Percentiles rank a stretch among this genome's conserved stretches.
Conservation (phyloP, 768 basidiomycete genomes). For the Suillus decipiens region DNA sequence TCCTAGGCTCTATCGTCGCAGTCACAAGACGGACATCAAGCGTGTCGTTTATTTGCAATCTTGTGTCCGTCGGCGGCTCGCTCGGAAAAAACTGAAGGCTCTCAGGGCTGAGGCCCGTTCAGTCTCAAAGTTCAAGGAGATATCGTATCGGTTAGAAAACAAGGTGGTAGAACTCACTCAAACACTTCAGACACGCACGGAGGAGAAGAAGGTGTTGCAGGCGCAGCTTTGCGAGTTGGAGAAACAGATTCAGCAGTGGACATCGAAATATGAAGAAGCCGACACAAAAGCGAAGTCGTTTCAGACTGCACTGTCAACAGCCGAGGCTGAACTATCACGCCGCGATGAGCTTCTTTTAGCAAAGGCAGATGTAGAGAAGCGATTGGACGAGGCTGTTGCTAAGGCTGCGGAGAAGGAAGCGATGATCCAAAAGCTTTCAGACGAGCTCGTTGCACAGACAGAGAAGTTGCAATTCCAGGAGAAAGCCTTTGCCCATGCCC, state of each 20-base stretch:
- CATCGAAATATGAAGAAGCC: constrained; percentile 84
- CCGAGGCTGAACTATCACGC: constrained; percentile 69
- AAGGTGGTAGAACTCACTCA: constrained; percentile 99
- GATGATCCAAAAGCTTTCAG: constrained; percentile 76
- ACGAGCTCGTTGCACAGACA: constrained; percentile 73
- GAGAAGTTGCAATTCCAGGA: constrained; percentile 77
- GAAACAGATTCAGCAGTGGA: constrained; percentile 84
- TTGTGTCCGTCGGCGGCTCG: constrained; percentile 85
- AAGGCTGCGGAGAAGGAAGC: constrained; percentile 84
- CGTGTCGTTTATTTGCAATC: constrained; percentile 88
- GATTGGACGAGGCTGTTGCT: constrained; percentile 73
- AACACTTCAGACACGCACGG: constrained; percentile 82
- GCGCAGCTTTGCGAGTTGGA: constrained; percentile 77
- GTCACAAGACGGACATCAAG: constrained; percentile 59
- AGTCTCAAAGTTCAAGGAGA: constrained; percentile 97
- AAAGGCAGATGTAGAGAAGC: constrained; percentile 80
- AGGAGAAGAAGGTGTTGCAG: constrained; percentile 88
- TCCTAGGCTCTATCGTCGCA: constrained; percentile 54
- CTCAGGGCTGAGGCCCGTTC: constrained; percentile 93
- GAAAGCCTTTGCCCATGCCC: constrained; percentile 63
- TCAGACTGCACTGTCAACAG: constrained; percentile 64
- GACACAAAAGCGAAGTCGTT: constrained; percentile 74
- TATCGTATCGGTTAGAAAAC: constrained; percentile 96
- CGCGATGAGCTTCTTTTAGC: constrained; percentile 73
- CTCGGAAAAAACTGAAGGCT: constrained; percentile 79